Base-by-base conservation (phyloP, 2,329 filamentous ascomycete genomes). In the Cytospora paraplurivora region DNA sequence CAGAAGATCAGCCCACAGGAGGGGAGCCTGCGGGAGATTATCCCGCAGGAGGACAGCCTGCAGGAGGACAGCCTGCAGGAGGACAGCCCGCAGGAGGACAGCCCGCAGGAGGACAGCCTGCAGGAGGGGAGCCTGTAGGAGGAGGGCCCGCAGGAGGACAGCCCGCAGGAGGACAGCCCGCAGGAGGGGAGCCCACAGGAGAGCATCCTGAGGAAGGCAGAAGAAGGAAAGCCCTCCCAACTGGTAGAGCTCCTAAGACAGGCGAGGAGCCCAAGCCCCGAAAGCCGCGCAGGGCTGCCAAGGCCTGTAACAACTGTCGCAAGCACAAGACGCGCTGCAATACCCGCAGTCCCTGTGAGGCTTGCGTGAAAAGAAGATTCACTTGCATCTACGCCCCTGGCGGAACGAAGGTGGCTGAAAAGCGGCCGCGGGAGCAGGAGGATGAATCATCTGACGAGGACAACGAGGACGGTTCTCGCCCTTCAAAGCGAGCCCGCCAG, bases 241-340 rank as follows among this genome's bases (percentile, higher is more conserved):
- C n/a, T 21, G 44, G 2, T 19, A 21, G 2, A 4, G 44, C 59
- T 15, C n/a, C 37, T 17, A 21, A 49, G 19, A 37, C 37, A 15
- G 2, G 49, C 37, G 13, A 11, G 21, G 58, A 47, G 44, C 44
- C 44, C 7, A 47, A 47, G n/a, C 44, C 7, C 8, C 44, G 2
- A 1, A 59, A 59, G 34, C 56, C 17, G 15, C 56, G 37, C n/a
- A 61, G 59, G 59, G 59, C 59, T 19, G 1, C 13, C 38, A 55
- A 61, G 52, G 58, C 58, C 27, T 66, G 64, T 37, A 53, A 53
- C n/a, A 59, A 52, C 32, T 66, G 64, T 44, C 56, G 61, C n/a
- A 4, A 49, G 7, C 62, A 66, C 52, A 66, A 63, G 15, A 61
- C 64, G n/a, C 58, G 51, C n/a, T 66, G 64, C 38, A 62, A 56